Evolutionary conservation across 2,329 filamentous ascomycete species (phyloP).

Genomic region (Colletotrichum australisinense): DNA sequence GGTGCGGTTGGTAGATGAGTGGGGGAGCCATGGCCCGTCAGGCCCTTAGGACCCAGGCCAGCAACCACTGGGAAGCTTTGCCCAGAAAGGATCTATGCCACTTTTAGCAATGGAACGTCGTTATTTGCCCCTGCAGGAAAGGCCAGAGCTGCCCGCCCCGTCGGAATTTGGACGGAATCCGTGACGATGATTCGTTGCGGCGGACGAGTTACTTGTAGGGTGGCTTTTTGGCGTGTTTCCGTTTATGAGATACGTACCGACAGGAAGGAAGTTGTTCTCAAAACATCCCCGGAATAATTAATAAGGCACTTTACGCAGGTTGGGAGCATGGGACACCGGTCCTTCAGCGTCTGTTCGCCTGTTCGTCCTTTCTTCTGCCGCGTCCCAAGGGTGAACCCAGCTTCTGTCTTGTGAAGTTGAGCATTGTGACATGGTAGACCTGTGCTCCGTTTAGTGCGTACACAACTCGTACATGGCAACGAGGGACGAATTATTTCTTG

Average conservation of each 20-base stretch:
- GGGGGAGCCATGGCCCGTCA: neutral
- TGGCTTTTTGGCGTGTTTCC: constrained; percentile 28
- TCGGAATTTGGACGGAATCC: constrained; percentile 10
- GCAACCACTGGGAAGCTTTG: too few relatives aligned
- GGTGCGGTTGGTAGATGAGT: constrained; percentile 28
- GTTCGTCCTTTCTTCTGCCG: constrained; percentile 4
- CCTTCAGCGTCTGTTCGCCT: neutral
- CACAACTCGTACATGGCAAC: neutral
- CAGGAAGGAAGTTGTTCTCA: neutral
- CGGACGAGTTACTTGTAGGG: constrained; percentile 7
- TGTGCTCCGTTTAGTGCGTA: too few relatives aligned
- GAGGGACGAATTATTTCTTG: neutral
- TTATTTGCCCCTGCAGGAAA: constrained; percentile 24
- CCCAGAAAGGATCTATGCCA: constrained; percentile 12
- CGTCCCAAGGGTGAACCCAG: constrained; percentile 4
- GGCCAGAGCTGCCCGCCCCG: constrained; percentile 13
- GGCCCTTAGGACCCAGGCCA: too few relatives aligned
- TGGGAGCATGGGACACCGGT: neutral
- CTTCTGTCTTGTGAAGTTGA: neutral
- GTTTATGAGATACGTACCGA: constrained; percentile 10
- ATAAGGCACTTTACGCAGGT: neutral
- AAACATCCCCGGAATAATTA: constrained; percentile 22
- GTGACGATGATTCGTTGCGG: constrained; percentile 12
- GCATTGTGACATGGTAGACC: neutral
- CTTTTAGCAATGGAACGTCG: constrained; percentile 12